Conservation (phyloP, 2,329 filamentous ascomycete species). For the Myriosclerotinia curreyana region DNA sequence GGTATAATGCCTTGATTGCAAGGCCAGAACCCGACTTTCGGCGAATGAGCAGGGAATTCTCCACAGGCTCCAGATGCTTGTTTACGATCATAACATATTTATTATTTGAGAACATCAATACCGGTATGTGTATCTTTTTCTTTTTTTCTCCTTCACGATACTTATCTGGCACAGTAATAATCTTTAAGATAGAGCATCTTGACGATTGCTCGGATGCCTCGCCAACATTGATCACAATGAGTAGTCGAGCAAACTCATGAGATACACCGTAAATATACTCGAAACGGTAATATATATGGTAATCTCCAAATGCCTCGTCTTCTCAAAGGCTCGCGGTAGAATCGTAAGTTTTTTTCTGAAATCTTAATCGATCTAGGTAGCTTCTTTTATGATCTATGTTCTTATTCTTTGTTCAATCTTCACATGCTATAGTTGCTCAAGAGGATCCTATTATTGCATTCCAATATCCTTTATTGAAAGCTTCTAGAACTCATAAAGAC, state of each 20-base stretch:
- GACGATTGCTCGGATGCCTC: background rate
- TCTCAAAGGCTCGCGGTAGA: background rate
- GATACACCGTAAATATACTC: background rate
- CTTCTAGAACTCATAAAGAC: conserved; percentile 10
- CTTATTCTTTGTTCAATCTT: conserved; percentile 4
- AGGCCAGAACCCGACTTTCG: conserved; percentile 12
- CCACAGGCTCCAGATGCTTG: background rate
- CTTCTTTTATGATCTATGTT: background rate
- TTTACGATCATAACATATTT: background rate
- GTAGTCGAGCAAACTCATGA: background rate
- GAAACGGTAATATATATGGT: background rate
- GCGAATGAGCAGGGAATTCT: conserved; percentile 4
- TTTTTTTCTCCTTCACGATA: background rate
- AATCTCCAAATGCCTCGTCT: background rate
- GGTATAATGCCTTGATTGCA: background rate
- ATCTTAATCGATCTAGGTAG: background rate
- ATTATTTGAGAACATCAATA: background rate
- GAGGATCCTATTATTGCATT: background rate
- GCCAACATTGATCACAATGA: background rate
- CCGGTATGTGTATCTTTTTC: too few relatives aligned
- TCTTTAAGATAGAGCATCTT: background rate
- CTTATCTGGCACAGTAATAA: background rate
- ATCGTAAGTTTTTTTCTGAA: conserved; percentile 5
- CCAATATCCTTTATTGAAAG: conserved; percentile 8
- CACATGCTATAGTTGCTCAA: background rate